These are phyloP conservation scores for Cinnamomum micranthum DNA, from an alignment of 164 flowering plant species.

Conservation along the genomic window DNA sequence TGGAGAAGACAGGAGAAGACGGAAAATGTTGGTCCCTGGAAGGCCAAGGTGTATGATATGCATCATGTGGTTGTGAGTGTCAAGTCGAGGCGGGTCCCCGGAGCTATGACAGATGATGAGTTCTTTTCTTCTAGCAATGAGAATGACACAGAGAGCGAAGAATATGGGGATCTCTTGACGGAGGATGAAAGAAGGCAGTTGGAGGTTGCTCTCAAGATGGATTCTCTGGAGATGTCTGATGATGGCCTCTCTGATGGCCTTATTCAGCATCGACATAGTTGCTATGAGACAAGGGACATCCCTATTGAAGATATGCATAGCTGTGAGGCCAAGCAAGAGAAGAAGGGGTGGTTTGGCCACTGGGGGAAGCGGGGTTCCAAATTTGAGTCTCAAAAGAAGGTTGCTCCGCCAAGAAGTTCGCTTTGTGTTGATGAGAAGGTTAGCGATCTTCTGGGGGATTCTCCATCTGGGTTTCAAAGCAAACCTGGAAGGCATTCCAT, in stretches of 20 bases:
- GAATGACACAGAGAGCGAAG: slow-evolving; percentile 68
- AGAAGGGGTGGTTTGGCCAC: slow-evolving; percentile 86
- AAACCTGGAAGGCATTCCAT: slow-evolving; percentile 77
- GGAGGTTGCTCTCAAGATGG: slow-evolving; percentile 77
- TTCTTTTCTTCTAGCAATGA: slow-evolving; percentile 55
- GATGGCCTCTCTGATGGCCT: slow-evolving; percentile 35
- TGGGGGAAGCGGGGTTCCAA: slow-evolving; percentile 70
- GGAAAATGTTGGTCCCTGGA: slow-evolving; percentile 83
- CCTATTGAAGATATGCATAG: slow-evolving; percentile 51
- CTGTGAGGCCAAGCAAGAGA: slow-evolving; percentile 56
- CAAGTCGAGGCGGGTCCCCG: slow-evolving; percentile 85
- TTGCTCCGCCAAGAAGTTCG: slow-evolving; percentile 71
- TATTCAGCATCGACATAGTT: slow-evolving; percentile 68
- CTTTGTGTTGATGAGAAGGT: slow-evolving; percentile 77
- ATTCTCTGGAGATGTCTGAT: slow-evolving; percentile 43
- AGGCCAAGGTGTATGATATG: slow-evolving; percentile 88
- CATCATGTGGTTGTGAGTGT: slow-evolving; percentile 87
- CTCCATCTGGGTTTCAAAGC: slow-evolving; percentile 46
- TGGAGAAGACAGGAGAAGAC: slow-evolving; percentile 87
- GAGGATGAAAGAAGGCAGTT: slow-evolving; percentile 85
- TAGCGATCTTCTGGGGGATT: slow-evolving; percentile 70
- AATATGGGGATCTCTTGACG: slow-evolving; percentile 56
- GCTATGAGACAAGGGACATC: slow-evolving; percentile 59
- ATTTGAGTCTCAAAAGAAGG: slow-evolving; percentile 44
- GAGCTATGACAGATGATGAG: slow-evolving; percentile 85